Evolutionary conservation across 768 basidiomycete genomes (phyloP).

Genomic region (Rhodosporidiobolus odoratus): DNA sequence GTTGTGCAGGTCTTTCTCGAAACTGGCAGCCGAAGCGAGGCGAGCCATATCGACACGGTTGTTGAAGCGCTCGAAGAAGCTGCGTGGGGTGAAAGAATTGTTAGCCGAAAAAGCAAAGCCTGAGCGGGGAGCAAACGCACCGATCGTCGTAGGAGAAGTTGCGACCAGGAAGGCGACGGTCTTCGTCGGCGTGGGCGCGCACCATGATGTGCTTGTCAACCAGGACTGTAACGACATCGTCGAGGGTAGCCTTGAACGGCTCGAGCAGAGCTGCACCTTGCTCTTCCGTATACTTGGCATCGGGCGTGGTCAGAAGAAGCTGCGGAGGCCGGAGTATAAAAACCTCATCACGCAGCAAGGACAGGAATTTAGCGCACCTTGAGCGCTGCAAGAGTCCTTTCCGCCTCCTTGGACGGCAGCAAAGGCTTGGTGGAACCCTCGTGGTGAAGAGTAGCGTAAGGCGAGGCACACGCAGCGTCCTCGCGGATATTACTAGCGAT

Average conservation of each 20-base stretch:
- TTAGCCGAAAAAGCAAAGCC: neutral
- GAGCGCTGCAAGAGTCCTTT: neutral
- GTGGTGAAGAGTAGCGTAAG: neutral
- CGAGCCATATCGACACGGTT: slow-evolving; percentile 49
- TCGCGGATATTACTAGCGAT: slow-evolving; percentile 63
- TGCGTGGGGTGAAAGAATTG: slow-evolving; percentile 28
- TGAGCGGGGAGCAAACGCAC: slow-evolving; percentile 46
- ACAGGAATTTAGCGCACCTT: neutral
- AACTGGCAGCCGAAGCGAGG: neutral
- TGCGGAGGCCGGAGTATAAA: neutral
- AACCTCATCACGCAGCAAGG: neutral
- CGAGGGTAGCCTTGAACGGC: slow-evolving; percentile 8
- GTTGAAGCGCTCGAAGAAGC: slow-evolving; percentile 8
- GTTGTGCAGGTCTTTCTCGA: slow-evolving; percentile 62
- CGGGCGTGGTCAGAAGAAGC: slow-evolving; percentile 32
- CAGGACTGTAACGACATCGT: slow-evolving; percentile 52
- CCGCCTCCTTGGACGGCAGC: too few species aligned
- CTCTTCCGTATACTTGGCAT: slow-evolving; percentile 21
- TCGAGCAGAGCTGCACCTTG: slow-evolving; percentile 11
- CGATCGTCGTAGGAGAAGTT: slow-evolving; percentile 69
- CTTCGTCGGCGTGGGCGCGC: slow-evolving; percentile 60
- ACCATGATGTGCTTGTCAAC: slow-evolving; percentile 63
- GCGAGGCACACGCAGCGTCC: neutral
- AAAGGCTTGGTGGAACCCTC: too few species aligned
- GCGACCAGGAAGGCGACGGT: slow-evolving; percentile 59